Base-by-base conservation (phyloP, 2,329 filamentous ascomycete genomes). In the Didymella glomerata region DNA sequence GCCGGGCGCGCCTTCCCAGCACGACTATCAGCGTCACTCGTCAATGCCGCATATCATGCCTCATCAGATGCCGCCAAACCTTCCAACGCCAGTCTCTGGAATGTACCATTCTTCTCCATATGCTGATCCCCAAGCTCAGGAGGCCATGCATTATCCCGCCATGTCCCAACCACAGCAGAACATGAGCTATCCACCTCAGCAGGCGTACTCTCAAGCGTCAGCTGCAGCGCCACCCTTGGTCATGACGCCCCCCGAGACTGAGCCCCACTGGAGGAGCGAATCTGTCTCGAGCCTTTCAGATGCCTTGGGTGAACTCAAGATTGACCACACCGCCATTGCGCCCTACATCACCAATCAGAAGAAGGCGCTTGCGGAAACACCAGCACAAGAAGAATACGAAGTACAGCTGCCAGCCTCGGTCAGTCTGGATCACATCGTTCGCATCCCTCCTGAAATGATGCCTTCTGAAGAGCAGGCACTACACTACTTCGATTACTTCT, bases 391-490 rank as follows among this genome's bases (percentile, higher is more conserved):
- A 60, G 90, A 97, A 57, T 88, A 85, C 60, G 90, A 92, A 66
- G 85, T 87, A 44, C 79, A 85, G 28, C 77, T 96, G 9, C 93
- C 92, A 32, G 86, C 87, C 13, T 85, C 90, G 32, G 84, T 86
- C 16, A 84, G 88, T 9, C 85, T 91, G 8, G 92, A 92, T 48
- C 83, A 88, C 22, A 93, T 90, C 58, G 90, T 97, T 58, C 87
- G 92, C 34, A 97, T 98, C 62, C 95, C 94, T 0, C 91, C 90
- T 0, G 93, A 96, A 70, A 85, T 98, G 70, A 97, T 98, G 93
- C 94, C 94, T 1, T 86, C 90, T 28, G 92, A 97, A 30, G 88
- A 92, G 44, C 91, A 91, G 34, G 89, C 89, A 4, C 81, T 93
- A 72, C 86, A 90, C 34, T 96, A 95, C 73, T 96, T 98, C 74